Conservation (phyloP, 179 eudicot genomes). For the Amaranthus tricolor region DNA sequence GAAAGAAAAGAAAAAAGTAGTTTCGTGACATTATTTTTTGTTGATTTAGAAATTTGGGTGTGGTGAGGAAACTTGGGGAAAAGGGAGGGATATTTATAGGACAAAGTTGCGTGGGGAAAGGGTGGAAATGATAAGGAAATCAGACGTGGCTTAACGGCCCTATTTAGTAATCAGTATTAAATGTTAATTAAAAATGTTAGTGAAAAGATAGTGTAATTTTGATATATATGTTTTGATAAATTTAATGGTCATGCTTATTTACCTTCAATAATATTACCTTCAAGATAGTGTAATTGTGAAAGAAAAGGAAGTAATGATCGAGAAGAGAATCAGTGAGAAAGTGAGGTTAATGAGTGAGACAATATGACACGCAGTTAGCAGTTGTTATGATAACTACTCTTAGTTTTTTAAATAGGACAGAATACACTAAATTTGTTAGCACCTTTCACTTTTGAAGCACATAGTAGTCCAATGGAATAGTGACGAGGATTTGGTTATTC, state of each 20-base stretch:
- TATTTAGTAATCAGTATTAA: too few relatives aligned
- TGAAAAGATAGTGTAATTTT: too few relatives aligned
- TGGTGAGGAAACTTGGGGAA: slow-evolving; percentile 10
- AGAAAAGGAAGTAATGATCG: background rate
- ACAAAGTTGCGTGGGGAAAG: slow-evolving; percentile 28
- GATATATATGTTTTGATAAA: too few relatives aligned
- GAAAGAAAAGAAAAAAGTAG: background rate
- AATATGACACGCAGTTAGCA: slow-evolving; percentile 10
- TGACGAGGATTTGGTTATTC: background rate
- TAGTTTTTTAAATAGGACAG: too few relatives aligned
- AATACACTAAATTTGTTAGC: too few relatives aligned
- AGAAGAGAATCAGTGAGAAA: background rate
- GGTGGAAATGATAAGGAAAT: slow-evolving; percentile 21
- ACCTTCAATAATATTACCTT: too few relatives aligned
- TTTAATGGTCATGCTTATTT: too few relatives aligned
- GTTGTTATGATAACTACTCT: background rate
- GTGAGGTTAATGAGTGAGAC: slow-evolving; percentile 16
- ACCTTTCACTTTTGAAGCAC: background rate
- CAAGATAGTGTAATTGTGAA: background rate
- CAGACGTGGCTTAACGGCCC: too few relatives aligned
- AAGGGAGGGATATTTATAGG: slow-evolving; percentile 27
- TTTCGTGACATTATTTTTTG: background rate
- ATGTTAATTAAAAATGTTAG: too few relatives aligned
- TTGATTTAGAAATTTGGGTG: background rate
- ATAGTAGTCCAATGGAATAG: slow-evolving; percentile 2